phyloP scores from a whole-genome alignment of 768 basidiomycete genomes.

The Suillus occidentalis region DNA sequence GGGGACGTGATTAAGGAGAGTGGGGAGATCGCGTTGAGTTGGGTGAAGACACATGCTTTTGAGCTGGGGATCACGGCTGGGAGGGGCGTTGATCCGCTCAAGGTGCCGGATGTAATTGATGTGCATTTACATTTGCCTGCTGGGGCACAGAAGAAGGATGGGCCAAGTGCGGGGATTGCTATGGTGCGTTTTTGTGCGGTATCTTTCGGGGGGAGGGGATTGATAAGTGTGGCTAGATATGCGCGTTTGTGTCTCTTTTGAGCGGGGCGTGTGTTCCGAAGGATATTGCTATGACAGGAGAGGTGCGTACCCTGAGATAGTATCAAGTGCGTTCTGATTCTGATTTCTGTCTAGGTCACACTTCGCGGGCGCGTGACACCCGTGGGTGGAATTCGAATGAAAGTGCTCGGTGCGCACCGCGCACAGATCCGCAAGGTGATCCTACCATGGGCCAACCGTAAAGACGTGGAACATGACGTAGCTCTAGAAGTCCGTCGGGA shows the following conservation, averaged over 20 bases:
- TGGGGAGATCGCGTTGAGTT: constrained; percentile 85
- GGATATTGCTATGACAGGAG: constrained; percentile 87
- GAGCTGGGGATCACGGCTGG: constrained; percentile 73
- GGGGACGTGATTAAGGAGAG: constrained; percentile 94
- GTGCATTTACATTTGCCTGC: constrained; percentile 88
- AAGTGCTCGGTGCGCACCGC: constrained; percentile 86
- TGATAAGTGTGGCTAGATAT: constrained; percentile 45
- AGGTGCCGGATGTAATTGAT: constrained; percentile 71
- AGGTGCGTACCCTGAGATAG: constrained; percentile 44
- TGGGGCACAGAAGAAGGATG: constrained; percentile 92
- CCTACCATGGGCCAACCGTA: constrained; percentile 79
- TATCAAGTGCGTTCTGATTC: neutral
- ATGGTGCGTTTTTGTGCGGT: constrained; percentile 51
- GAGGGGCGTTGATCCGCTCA: constrained; percentile 71
- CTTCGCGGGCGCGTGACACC: constrained; percentile 79
- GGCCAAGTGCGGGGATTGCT: constrained; percentile 86
- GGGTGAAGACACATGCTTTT: constrained; percentile 87
- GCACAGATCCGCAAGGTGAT: constrained; percentile 83
- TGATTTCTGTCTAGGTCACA: constrained; percentile 54
- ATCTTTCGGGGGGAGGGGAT: neutral
- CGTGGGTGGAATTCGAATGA: constrained; percentile 92
- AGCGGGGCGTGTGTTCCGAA: constrained; percentile 73
- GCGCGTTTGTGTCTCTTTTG: constrained; percentile 84
- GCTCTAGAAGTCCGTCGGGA: constrained; percentile 68
- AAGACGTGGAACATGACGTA: constrained; percentile 86